Base-by-base conservation (phyloP, 495 filamentous ascomycete species). In the Staphylotrichum tortipilum region DNA sequence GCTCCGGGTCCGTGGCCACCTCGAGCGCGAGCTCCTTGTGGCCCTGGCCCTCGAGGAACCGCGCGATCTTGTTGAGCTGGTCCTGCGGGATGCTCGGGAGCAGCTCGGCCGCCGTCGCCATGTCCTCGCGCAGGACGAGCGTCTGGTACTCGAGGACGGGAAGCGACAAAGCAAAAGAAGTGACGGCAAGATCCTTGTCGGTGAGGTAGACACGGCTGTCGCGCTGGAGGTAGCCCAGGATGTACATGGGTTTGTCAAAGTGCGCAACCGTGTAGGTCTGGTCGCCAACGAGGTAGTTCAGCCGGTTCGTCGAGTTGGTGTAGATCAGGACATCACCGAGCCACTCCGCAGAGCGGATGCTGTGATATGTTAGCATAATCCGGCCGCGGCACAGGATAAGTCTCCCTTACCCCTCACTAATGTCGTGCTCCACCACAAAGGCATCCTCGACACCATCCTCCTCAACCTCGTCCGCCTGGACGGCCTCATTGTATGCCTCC, bases 241-340 rank as follows among this genome's bases (percentile, higher is more conserved):
- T 76, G 67, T 97, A 99, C 84, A 91, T 89, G 14, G 87, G 81
- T 60, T 88, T 79, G 68, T 99, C 92, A 59, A 95, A 96, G 69
- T 97, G 91, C 33, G 89, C 88, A 60, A 99, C 85, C n/a, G 92
- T 95, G 77, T 97, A 95, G 24, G 89, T 94, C 69, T 96, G 89
- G 68, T 97, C 92, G 44, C 92, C 94, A 29, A 99, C 92, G 18
- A 99, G 81, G 68, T 97, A 96, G 76, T 97, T 99, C 52, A 99
- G 72, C 45, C 92, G 86, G 77, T 97, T 96, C 22, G 90, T 95
- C 58, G 80, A 83, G 73, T 89, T 97, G 23, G 92, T 96, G 75
- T 97, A 99, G 63, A 97, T 90, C 74, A 99, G 92, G 71, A 90
- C 95, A 67, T 99, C 92, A 21, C 92, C 92, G 49, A 99, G 84